phyloP scores from a whole-genome alignment of 78 protist species.

The Parvularia atlantis region DNA sequence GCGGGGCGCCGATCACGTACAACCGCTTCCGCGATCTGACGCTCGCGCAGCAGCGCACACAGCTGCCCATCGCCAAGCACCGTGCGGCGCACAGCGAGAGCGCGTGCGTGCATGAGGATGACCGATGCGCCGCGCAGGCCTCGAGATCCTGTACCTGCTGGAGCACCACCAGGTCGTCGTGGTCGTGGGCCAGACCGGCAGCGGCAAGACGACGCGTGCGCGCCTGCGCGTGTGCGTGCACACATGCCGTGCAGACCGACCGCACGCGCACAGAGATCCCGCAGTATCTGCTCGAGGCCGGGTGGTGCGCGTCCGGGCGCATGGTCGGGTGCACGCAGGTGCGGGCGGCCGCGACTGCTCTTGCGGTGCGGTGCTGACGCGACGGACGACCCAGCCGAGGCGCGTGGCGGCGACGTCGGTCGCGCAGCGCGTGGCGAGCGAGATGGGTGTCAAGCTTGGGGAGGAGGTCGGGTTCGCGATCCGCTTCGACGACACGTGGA shows the following conservation, averaged over 20 bases:
- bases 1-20: no score
- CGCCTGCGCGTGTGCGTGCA: no score
- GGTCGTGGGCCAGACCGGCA: conserved; percentile 87
- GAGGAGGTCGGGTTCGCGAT: conserved; percentile 51
- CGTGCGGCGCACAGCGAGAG: no score
- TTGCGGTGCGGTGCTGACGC: no score
- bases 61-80: no score
- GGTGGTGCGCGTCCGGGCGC: conserved; percentile 29
- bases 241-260: no score
- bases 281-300: conserved; percentile 86
- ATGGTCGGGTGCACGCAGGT: conserved; percentile 93
- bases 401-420: conserved; percentile 78
- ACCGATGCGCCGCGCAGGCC: no score
- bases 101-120: no score
- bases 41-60: no score
- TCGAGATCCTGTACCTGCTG: conserved; percentile 42
- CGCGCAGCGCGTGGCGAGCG: conserved; percentile 76
- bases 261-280: conserved; percentile 98
- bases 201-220: conserved; percentile 97
- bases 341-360: no score
- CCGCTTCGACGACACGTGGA: conserved; percentile 57
- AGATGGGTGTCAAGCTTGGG: neutral
- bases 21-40: no score
- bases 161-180: conserved; percentile 3
- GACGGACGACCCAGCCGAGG: conserved; percentile 83